phyloP scores from a whole-genome alignment of 2,329 filamentous ascomycete species.

The Aspergillus latus region DNA sequence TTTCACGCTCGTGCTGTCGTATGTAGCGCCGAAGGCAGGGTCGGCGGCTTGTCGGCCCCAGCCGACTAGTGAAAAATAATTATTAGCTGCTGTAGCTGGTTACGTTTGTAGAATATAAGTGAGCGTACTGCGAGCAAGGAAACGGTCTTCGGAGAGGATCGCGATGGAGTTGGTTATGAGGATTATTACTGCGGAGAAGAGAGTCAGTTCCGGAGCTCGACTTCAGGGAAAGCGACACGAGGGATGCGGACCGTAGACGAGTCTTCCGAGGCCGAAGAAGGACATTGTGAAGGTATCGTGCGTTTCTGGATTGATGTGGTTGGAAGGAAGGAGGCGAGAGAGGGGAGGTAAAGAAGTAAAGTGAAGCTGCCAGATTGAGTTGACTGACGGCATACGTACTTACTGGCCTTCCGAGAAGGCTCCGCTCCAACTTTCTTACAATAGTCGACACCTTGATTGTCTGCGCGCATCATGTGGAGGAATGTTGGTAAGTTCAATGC shows the following conservation, averaged over 20 bases:
- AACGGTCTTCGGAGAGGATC: constrained; percentile 90
- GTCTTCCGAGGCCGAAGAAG: constrained; percentile 67
- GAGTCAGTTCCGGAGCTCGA: not conserved
- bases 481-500: constrained; percentile 19
- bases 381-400: constrained; percentile 9
- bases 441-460: not conserved
- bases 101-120: not conserved
- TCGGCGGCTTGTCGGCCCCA: constrained; percentile 67
- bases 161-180: constrained; percentile 93
- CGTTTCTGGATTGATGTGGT: not conserved
- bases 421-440: not conserved
- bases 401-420: not conserved
- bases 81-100: constrained; percentile 11
- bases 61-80: constrained; percentile 62
- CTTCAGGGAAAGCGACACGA: constrained; percentile 1
- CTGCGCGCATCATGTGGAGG: constrained; percentile 24
- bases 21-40: constrained; percentile 71
- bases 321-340: not conserved
- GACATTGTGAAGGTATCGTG: constrained; percentile 56
- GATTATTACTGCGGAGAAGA: constrained; percentile 61
- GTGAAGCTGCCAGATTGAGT: constrained; percentile 15
- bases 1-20: constrained; percentile 75
- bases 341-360: constrained; percentile 8
- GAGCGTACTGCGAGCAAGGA: constrained; percentile 71
- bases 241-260: constrained; percentile 65